These are phyloP conservation scores for Yamadazyma buinensis DNA, from an alignment of 1,139 yeast species.

Conservation along the genomic window DNA sequence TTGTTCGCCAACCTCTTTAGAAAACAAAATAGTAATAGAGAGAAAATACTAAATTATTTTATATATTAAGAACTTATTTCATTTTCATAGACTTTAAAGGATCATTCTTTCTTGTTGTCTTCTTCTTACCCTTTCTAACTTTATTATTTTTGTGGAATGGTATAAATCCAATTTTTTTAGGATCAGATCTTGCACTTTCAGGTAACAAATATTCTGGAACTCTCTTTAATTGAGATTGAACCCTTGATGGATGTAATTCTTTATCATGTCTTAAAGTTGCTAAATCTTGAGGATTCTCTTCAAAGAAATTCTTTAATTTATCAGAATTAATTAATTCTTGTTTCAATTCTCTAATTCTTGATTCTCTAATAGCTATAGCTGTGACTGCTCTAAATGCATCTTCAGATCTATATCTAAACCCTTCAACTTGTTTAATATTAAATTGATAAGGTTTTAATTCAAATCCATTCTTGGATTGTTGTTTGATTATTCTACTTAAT, in stretches of 20 bases:
- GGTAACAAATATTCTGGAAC: conserved; percentile 93
- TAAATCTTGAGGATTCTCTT: conserved; percentile 96
- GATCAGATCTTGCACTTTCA: conserved; percentile 62
- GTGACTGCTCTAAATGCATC: conserved; percentile 97
- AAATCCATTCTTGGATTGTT: conserved; percentile 71
- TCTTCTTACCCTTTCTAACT: conserved; percentile 28
- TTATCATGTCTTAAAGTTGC: conserved; percentile 87
- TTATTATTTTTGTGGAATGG: conserved; percentile 65
- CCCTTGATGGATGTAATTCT: conserved; percentile 77
- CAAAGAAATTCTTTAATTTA: conserved; percentile 89
- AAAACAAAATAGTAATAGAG: not conserved
- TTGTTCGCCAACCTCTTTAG: too few species aligned
- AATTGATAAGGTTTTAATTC: conserved; percentile 82
- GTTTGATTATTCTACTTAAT: conserved; percentile 68
- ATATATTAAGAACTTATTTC: too few species aligned
- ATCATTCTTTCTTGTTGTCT: conserved; percentile 49
- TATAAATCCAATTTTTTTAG: conserved; percentile 65
- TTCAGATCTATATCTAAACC: conserved; percentile 94
- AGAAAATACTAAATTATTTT: too few species aligned
- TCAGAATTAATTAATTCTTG: conserved; percentile 86
- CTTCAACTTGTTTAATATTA: conserved; percentile 90
- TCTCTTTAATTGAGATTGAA: conserved; percentile 82
- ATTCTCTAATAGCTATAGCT: conserved; percentile 84
- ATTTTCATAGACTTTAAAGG: conserved; percentile 58
- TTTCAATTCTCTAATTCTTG: conserved; percentile 85